Evolutionary conservation across 2,329 filamentous ascomycete species (phyloP).

Genomic region (Fusarium solani-melongenae): DNA sequence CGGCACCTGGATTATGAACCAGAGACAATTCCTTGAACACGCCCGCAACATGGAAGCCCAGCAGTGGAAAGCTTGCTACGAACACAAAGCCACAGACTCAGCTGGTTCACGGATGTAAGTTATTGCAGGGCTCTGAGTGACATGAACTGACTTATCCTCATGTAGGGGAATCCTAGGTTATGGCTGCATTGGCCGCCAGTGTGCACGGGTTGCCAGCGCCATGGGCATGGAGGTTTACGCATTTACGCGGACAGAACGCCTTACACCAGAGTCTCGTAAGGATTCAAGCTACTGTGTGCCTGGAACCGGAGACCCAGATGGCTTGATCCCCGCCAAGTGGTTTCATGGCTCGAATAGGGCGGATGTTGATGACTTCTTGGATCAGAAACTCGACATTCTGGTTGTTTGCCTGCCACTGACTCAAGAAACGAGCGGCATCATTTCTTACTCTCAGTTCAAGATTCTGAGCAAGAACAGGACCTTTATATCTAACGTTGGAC

Average conservation of each 20-base stretch:
- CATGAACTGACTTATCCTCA: accelerated
- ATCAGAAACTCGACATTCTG: constrained; percentile 55
- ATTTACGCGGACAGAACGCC: constrained; percentile 70
- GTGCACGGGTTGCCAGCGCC: constrained; percentile 61
- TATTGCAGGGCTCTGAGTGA: not conserved
- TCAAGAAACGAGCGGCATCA: constrained; percentile 64
- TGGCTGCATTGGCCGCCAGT: constrained; percentile 57
- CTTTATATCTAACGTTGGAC: not conserved
- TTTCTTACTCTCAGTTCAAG: constrained; percentile 45
- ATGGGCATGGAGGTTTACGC: constrained; percentile 75
- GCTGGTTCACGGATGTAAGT: not conserved
- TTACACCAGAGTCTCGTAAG: constrained; percentile 64
- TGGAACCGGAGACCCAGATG: not conserved
- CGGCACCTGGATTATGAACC: not conserved
- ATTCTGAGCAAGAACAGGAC: not conserved
- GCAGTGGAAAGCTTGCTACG: not conserved
- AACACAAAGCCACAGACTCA: not conserved
- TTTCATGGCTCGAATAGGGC: constrained; percentile 46
- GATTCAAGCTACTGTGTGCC: not conserved
- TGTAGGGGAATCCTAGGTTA: constrained; percentile 46
- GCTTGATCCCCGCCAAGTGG: not conserved
- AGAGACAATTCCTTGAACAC: not conserved
- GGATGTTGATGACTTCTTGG: constrained; percentile 58
- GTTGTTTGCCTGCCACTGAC: constrained; percentile 55
- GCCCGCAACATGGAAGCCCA: not conserved